Percentiles rank a stretch among this genome's conserved stretches.
phyloP scores from a whole-genome alignment of 495 filamentous ascomycete genomes.

The Barbatosphaeria neglecta region DNA sequence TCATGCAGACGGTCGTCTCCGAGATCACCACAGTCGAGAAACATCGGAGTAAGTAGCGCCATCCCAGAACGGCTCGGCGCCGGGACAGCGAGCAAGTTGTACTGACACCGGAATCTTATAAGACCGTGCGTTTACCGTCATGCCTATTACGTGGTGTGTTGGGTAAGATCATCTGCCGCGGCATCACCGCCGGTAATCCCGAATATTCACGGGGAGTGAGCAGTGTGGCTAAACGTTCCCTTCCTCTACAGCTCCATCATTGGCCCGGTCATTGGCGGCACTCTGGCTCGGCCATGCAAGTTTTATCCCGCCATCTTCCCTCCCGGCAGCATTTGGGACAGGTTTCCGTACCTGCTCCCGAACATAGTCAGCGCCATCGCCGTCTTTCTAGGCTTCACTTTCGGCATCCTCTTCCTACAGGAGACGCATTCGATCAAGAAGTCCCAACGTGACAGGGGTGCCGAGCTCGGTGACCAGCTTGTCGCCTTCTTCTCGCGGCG shows the following conservation, averaged over 20 bases:
- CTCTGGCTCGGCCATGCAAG: slow-evolving; percentile 72
- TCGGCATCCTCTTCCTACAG: slow-evolving; percentile 84
- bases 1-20: slow-evolving; percentile 87
- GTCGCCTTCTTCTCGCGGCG: slow-evolving; percentile 33
- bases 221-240: slow-evolving; percentile 3
- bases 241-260: slow-evolving; percentile 49
- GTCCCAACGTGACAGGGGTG: slow-evolving; percentile 58
- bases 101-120: slow-evolving; percentile 14
- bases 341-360: slow-evolving; percentile 82
- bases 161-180: slow-evolving; percentile 41
- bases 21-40: slow-evolving; percentile 86
- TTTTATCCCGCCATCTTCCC: slow-evolving; percentile 69
- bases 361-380: slow-evolving; percentile 82
- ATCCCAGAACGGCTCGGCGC: not conserved
- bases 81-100: not conserved
- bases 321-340: slow-evolving; percentile 64
- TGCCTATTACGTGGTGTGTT: slow-evolving; percentile 96
- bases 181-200: not conserved
- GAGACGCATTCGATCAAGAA: slow-evolving; percentile 88
- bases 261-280: slow-evolving; percentile 81
- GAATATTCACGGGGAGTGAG: not conserved
- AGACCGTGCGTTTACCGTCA: slow-evolving; percentile 88
- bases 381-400: slow-evolving; percentile 62
- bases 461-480: slow-evolving; percentile 68
- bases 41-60: slow-evolving; percentile 59